Conservation (phyloP, 1,139 yeast species). For the Protomyces arabidopsidicola region DNA sequence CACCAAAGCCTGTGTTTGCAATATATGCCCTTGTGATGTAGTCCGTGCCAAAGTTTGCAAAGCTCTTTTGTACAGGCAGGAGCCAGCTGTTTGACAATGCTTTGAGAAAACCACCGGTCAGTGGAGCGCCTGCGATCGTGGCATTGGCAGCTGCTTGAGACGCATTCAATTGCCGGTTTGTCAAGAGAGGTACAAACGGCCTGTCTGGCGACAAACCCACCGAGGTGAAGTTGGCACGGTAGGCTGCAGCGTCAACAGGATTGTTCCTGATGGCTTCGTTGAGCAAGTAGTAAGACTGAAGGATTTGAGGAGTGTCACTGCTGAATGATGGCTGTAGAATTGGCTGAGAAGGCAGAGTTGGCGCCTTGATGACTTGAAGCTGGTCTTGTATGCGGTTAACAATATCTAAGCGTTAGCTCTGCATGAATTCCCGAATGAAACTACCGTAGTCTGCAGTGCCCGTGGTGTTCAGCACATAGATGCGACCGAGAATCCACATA, state of each 20-base stretch:
- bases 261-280: background rate
- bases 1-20: background rate
- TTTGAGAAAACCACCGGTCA: background rate
- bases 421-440: background rate
- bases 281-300: background rate
- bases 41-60: background rate
- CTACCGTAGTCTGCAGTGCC: background rate
- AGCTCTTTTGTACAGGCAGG: background rate
- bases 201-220: background rate
- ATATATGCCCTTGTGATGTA: background rate
- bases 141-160: background rate
- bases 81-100: background rate
- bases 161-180: background rate
- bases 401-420: background rate
- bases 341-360: background rate
- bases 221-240: background rate
- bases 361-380: background rate
- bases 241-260: background rate
- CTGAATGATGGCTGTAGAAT: background rate
- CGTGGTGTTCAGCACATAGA: background rate
- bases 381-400: background rate
- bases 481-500: conserved; percentile 1
- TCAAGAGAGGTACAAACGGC: background rate
- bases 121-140: background rate
- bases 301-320: background rate